Evolutionary conservation across 768 basidiomycete species (phyloP), one percentile per base, ranked within the genome.

Genomic region (Serendipita indica): DNA sequence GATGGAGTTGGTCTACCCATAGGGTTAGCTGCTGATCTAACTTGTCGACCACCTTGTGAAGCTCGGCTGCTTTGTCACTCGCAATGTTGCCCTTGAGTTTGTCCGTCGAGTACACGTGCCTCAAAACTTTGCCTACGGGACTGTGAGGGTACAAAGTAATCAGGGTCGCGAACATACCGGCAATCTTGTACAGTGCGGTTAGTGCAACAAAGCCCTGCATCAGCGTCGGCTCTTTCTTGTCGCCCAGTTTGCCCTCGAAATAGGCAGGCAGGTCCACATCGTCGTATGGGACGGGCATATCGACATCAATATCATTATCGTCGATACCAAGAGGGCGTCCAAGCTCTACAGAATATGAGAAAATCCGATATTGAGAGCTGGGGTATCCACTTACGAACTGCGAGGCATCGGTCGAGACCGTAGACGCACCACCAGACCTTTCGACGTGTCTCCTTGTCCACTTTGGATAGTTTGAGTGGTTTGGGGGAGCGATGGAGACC

Each of bases 341-440:
- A 13, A 94, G 75, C 13, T 89, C 84, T 57, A 33, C 16, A 54
- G n/a, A 33, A n/a, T n/a, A n/a, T n/a, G n/a, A n/a, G n/a, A 43
- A 43, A 43, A 43, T 25, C n/a, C 41, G 41, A 18, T 25, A 7
- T 18, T 18, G 41, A n/a, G 7, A 6, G 41, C 41, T 43, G 7
- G 18, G 7, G 7, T 18, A n/a, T n/a, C n/a, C 41, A 46, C 49
- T 54, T 28, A 54, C 49, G 49, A 28, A 93, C 80, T 22, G 91
- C 91, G 18, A 94, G 83, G 87, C 92, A 91, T 54, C 89, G 83
- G 69, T 88, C 91, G 54, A 94, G 74, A 25, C 82, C 83, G 66
- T 94, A 94, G 27, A 92, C 87, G 39, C 86, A 82, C 89, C 91
- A 93, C 91, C 91, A 93, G 56, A 92, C 84, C 71, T 92, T 90